A percentile compares a stretch with the other conserved stretches of the same genome.
Conservation (phyloP, 2,329 filamentous ascomycete genomes). For the Monilinia laxa region DNA sequence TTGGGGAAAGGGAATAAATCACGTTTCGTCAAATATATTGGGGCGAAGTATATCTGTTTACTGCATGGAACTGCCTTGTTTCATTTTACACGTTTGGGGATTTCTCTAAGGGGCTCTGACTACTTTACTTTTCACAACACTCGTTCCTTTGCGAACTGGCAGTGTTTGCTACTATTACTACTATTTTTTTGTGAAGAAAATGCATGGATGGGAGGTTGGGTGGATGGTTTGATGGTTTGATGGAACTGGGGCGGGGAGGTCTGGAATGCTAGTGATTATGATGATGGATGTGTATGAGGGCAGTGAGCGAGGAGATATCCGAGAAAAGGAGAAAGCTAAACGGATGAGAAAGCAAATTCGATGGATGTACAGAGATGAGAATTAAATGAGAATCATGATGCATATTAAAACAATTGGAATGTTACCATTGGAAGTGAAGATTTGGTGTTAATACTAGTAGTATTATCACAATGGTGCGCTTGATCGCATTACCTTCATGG, state of each 20-base stretch:
- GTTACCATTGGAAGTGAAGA: background rate
- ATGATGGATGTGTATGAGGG: slow-evolving; percentile 6
- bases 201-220: slow-evolving; percentile 8
- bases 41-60: slow-evolving; percentile 8
- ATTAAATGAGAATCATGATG: slow-evolving; percentile 19
- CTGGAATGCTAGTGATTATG: slow-evolving; percentile 15
- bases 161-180: slow-evolving; percentile 25
- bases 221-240: slow-evolving; percentile 5
- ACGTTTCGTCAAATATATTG: slow-evolving; percentile 19
- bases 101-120: background rate
- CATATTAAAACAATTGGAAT: background rate
- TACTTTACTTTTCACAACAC: slow-evolving; percentile 17
- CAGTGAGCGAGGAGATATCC: background rate
- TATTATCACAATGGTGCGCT: background rate
- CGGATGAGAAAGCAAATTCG: background rate
- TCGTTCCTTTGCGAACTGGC: slow-evolving; percentile 15
- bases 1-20: slow-evolving; percentile 18
- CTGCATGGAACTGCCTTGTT: slow-evolving; percentile 22
- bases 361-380: slow-evolving; percentile 17
- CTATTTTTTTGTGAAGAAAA: slow-evolving; percentile 1
- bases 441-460: background rate
- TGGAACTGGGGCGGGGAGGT: background rate
- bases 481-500: background rate
- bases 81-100: slow-evolving; percentile 3
- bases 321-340: background rate